Evolutionary conservation across 257 asterid species (phyloP), one percentile per base, ranked within the genome.

Genomic region (Petunia axillaris): DNA sequence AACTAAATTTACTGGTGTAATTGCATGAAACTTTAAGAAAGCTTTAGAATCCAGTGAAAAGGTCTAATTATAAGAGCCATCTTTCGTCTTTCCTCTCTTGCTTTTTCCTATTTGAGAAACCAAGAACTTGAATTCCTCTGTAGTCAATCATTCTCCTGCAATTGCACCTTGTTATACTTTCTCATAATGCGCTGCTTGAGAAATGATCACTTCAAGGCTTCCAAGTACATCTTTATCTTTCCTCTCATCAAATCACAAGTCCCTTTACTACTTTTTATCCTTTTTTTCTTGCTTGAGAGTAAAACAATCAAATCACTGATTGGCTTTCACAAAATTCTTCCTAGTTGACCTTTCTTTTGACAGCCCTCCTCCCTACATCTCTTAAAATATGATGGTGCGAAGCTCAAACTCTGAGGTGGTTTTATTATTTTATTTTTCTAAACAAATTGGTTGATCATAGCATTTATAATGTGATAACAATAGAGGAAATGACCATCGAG

Each of bases 51-150:
- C 58, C 2, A 9, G 53, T 53, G 58, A 9, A 4, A 53, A 53
- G 58, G 55, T 50, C 48, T 1, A 13, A 39, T 13, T 70, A 46
- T 44, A 5, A 48, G 44, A 48, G 35, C 44, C 77, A 71, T 35
- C 44, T 50, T 71, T 71, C 55, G 4, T 70, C 76, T 70, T 46
- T 68, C 16, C 39, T 70, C n/a, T 44, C 77, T 71, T 71, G 44
- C 77, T 48, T 71, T 70, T 71, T 35, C 77, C 77, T 25, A 71
- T 71, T 48, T 71, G 77, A 71, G 43, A 71, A 71, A 71, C 48
- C 59, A 70, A 70, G 58, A 9, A 70, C 58, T 38, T 4, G 48
- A 46, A 64, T 38, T 11, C 3, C 35, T 64, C 2, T 64, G 50
- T 5, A 39, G 16, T 64, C 73, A 64, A 64, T 64, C 50, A 39